Evolutionary conservation across 2,329 filamentous ascomycete species (phyloP).

Genomic region (Aspergillus tanneri): DNA sequence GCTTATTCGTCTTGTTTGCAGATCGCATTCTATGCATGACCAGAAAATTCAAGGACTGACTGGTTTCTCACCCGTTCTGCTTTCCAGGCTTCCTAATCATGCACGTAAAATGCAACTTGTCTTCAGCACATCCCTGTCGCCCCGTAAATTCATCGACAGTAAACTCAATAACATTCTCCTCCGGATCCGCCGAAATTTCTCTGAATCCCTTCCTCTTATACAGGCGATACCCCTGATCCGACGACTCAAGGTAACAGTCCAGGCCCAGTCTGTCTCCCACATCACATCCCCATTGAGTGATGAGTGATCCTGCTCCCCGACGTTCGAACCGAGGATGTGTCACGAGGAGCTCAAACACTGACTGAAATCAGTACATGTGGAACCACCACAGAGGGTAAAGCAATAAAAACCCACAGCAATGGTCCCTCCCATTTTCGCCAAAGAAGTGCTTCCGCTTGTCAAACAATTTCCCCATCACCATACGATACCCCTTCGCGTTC

Average conservation of each 20-base stretch:
- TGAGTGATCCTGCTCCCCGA: neutral
- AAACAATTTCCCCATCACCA: neutral
- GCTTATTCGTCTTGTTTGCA: too few species aligned
- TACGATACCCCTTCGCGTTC: neutral
- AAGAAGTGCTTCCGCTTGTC: neutral
- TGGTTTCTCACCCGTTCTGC: too few species aligned
- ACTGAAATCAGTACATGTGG: neutral
- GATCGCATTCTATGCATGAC: too few species aligned
- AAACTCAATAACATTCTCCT: neutral
- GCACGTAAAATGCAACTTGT: neutral
- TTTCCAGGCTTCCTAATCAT: neutral
- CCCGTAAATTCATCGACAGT: neutral
- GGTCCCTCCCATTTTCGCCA: neutral
- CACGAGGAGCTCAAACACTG: neutral
- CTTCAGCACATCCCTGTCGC: neutral
- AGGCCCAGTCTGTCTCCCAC: neutral
- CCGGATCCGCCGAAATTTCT: neutral
- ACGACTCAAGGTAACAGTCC: constrained; percentile 2
- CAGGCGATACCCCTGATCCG: neutral
- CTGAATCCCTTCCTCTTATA: constrained; percentile 5
- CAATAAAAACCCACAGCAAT: constrained; percentile 1
- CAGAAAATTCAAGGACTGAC: too few species aligned
- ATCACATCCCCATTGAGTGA: constrained; percentile 3
- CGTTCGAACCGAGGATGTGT: neutral
- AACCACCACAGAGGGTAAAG: neutral